Conservation (phyloP, 2,329 filamentous ascomycete genomes). For the Epichloe elymi region DNA sequence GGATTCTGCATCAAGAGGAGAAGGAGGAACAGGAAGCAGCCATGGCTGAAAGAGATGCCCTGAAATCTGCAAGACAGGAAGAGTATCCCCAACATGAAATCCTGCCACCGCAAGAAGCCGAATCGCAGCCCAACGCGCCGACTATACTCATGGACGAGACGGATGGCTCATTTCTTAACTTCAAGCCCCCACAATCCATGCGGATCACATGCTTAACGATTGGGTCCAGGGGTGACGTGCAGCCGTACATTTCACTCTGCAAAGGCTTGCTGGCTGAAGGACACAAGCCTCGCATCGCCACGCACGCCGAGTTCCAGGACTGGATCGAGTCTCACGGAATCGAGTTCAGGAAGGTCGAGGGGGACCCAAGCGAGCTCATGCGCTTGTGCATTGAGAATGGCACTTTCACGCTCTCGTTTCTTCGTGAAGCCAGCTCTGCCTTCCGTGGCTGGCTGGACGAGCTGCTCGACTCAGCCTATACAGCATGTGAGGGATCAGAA, state of each 20-base stretch:
- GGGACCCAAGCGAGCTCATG: constrained; percentile 91
- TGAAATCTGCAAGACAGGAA: constrained; percentile 58
- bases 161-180: constrained; percentile 75
- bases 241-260: constrained; percentile 93
- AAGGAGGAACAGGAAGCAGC: constrained; percentile 60
- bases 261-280: constrained; percentile 82
- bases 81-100: constrained; percentile 38
- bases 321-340: constrained; percentile 94
- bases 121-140: constrained; percentile 43
- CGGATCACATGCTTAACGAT: constrained; percentile 90
- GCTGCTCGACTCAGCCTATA: constrained; percentile 68
- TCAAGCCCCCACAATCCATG: constrained; percentile 71
- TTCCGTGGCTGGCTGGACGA: constrained; percentile 95
- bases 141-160: constrained; percentile 84
- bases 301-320: constrained; percentile 74
- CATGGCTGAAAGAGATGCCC: constrained; percentile 65
- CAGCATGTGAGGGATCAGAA: constrained; percentile 74
- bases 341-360: constrained; percentile 76
- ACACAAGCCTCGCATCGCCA: constrained; percentile 77
- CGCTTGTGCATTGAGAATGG: constrained; percentile 91
- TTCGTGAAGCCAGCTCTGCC: constrained; percentile 72
- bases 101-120: constrained; percentile 31
- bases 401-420: constrained; percentile 87
- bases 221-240: constrained; percentile 87
- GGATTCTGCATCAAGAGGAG: constrained; percentile 53